phyloP scores from a whole-genome alignment of 257 asterid genomes.

The Solanum piurae region DNA sequence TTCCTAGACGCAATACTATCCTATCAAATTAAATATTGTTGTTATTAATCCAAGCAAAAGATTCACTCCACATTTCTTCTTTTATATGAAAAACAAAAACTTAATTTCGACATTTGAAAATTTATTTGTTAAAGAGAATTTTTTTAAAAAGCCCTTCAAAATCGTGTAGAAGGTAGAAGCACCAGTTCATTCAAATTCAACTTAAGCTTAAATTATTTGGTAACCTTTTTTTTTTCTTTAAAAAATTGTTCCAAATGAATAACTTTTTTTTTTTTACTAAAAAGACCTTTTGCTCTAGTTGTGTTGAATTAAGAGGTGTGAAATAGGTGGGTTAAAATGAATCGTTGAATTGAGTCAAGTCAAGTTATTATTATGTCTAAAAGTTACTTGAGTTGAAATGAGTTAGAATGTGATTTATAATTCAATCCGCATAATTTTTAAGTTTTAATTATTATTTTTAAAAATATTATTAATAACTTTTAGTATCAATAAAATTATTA shows the following conservation, averaged over 20 bases:
- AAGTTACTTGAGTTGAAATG: neutral
- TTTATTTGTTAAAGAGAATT: too few species aligned
- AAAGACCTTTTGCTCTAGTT: too few species aligned
- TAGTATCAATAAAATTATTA: too few species aligned
- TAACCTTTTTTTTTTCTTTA: neutral
- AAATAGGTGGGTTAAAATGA: neutral
- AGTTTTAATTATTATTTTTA: too few species aligned
- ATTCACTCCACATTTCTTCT: neutral
- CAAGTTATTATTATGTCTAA: too few species aligned
- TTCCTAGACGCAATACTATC: neutral
- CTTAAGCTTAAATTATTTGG: neutral
- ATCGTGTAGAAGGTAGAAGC: too few species aligned
- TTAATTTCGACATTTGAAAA: neutral
- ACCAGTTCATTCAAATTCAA: too few species aligned
- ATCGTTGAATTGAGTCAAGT: neutral
- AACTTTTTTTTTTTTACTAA: too few species aligned
- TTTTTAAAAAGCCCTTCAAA: too few species aligned
- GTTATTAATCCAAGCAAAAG: neutral
- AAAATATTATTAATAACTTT: too few species aligned
- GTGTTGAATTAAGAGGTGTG: neutral
- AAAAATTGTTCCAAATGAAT: neutral
- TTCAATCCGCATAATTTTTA: too few species aligned
- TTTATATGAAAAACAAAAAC: neutral
- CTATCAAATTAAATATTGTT: neutral
- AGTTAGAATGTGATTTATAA: too few species aligned